Evolutionary conservation across 2,329 filamentous ascomycete species (phyloP).

Genomic region (Fusarium napiforme): DNA sequence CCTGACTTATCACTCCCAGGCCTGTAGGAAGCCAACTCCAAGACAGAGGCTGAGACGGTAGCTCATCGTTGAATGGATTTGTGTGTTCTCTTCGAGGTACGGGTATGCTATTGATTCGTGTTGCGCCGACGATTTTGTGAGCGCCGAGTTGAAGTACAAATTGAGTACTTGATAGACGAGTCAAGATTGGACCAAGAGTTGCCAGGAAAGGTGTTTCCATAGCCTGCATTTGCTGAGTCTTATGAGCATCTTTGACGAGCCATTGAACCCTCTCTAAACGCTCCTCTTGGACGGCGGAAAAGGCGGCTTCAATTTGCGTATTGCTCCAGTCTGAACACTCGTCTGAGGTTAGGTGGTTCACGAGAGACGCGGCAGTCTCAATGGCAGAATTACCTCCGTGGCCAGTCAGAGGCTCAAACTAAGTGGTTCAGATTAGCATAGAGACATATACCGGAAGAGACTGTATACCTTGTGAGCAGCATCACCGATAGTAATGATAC

Average conservation of each 20-base stretch:
- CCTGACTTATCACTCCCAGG: not conserved
- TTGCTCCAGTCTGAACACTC: not conserved
- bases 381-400: not conserved
- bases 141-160: rapidly evolving
- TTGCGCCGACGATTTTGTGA: not conserved
- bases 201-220: not conserved
- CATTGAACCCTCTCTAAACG: not conserved
- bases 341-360: not conserved
- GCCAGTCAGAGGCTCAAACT: slow-evolving; percentile 1
- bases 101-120: not conserved
- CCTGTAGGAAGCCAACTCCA: not conserved
- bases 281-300: not conserved
- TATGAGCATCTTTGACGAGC: not conserved
- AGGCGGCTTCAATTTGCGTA: not conserved
- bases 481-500: slow-evolving; percentile 3
- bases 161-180: rapidly evolving
- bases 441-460: rapidly evolving
- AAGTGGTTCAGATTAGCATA: rapidly evolving
- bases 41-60: not conserved
- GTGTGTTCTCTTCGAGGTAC: not conserved
- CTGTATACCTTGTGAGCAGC: slow-evolving; percentile 8
- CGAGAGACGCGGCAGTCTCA: not conserved
- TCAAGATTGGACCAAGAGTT: not conserved
- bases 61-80: not conserved
- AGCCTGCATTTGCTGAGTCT: not conserved